phyloP scores from a whole-genome alignment of 176 grass and related monocot species.

The Puccinellia tenuiflora region DNA sequence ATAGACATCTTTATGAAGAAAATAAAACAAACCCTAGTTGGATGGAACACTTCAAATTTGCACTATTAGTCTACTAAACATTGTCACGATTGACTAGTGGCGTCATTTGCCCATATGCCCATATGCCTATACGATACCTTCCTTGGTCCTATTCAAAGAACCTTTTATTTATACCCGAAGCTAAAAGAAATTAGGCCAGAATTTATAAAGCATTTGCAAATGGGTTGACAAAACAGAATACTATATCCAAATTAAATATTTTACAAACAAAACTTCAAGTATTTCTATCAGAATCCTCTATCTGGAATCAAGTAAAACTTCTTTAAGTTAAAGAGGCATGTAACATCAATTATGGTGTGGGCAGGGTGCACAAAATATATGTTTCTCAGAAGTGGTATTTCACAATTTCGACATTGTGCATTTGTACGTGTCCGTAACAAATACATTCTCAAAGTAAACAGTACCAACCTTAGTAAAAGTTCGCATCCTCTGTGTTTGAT shows the following conservation, averaged over 20 bases:
- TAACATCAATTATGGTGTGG: not conserved
- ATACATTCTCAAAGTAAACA: constrained; percentile 4
- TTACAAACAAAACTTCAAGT: not conserved
- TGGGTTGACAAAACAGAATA: not conserved
- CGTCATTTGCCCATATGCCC: not conserved
- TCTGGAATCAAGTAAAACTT: not conserved
- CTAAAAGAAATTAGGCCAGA: not conserved
- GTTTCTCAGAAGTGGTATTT: not conserved
- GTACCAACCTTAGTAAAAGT: constrained; percentile 92
- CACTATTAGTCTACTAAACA: not conserved
- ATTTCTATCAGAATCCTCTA: not conserved
- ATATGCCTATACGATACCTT: not conserved
- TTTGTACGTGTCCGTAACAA: not conserved
- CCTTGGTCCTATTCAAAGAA: not conserved
- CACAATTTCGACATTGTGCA: not conserved
- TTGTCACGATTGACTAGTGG: not conserved
- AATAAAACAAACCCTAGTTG: not conserved
- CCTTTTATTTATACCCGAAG: not conserved
- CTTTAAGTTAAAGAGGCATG: not conserved
- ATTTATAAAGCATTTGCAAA: not conserved
- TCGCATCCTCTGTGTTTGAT: constrained; percentile 79
- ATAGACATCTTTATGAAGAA: not conserved
- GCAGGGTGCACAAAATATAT: not conserved
- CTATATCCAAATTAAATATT: not conserved
- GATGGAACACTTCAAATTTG: not conserved